Evolutionary conservation across 2,329 filamentous ascomycete species (phyloP), one percentile per base, ranked within the genome.

Genomic region (Ceratocystis destructans): DNA sequence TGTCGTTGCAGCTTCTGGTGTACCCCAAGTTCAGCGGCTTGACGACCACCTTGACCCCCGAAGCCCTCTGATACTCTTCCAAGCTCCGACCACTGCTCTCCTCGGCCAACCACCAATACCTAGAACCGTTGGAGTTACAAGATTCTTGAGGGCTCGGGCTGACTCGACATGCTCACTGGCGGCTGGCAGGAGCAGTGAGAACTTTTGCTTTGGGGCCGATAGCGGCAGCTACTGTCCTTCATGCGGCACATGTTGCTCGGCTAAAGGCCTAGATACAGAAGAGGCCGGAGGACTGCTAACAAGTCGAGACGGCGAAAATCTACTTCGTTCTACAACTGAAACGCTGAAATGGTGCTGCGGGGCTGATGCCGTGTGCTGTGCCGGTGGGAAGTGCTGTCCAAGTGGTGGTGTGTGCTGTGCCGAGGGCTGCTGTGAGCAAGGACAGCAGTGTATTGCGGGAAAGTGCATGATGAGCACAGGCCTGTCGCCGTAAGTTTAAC

Each of bases 241-340:
- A 10, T 69, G 68, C 50, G 67, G 68, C 12, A 65, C 61, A 10
- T 69, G 68, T 57, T 69, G 68, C 31, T 64, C 62, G 22, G 64
- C 61, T 48, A 22, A 22, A n/a, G 25, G 0, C 8, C 10, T 8
- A 3, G 37, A 41, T 12, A 41, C 37, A 12, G 10, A 12, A 41
- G 37, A 41, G 37, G 37, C 37, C 10, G 37, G 10, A 41, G 37
- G 37, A 41, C 10, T 41, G 37, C 37, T 41, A 22, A 22, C 20
- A n/a, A 33, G 33, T n/a, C 17, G 41, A 2, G 45, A 50, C 46
- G 46, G 20, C 3, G 15, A 20, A 41, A 41, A 41, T 4, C 46
- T 50, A 22, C 20, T 20, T n/a, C 46, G 46, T 22, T n/a, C 46
- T 22, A 50, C 7, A 50, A 12, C 55, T 2, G 64, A 46, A 6